A percentile compares a stretch with the other conserved stretches of the same genome.
phyloP scores from a whole-genome alignment of 768 basidiomycete genomes.

The Mycena belliarum region DNA sequence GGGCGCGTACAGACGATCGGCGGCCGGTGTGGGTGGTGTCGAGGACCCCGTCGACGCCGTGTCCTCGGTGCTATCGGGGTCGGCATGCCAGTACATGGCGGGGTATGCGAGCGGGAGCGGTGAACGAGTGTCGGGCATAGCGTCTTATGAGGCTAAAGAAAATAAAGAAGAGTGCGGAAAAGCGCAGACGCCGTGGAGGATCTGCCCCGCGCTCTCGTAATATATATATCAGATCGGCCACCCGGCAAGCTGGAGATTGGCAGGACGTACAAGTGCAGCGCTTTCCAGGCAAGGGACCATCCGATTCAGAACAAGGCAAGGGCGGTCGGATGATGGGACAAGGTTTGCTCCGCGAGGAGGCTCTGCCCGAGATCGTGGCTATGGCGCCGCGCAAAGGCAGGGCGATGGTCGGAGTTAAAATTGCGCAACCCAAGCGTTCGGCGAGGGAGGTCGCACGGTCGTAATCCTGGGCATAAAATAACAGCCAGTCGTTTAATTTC shows the following conservation, averaged over 20 bases:
- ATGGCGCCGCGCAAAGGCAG: slow-evolving; percentile 14
- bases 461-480: not conserved
- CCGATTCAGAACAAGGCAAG: slow-evolving; percentile 20
- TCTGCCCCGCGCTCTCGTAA: not conserved
- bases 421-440: slow-evolving; percentile 10
- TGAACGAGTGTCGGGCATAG: not conserved
- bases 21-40: slow-evolving; percentile 18
- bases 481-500: not conserved
- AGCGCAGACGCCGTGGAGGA: not conserved
- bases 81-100: slow-evolving; percentile 18
- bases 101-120: not conserved
- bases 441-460: slow-evolving; percentile 10
- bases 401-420: slow-evolving; percentile 9
- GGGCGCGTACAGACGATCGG: slow-evolving; percentile 15
- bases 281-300: slow-evolving; percentile 15
- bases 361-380: slow-evolving; percentile 17
- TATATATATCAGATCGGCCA: slow-evolving; percentile 12
- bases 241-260: slow-evolving; percentile 13
- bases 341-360: slow-evolving; percentile 16
- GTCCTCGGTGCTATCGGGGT: slow-evolving; percentile 16
- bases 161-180: not conserved
- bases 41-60: slow-evolving; percentile 15
- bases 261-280: slow-evolving; percentile 12
- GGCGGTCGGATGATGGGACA: slow-evolving; percentile 14
- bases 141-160: not conserved